Evolutionary conservation across 768 basidiomycete genomes (phyloP).

Genomic region (Lactifluus piperatus): DNA sequence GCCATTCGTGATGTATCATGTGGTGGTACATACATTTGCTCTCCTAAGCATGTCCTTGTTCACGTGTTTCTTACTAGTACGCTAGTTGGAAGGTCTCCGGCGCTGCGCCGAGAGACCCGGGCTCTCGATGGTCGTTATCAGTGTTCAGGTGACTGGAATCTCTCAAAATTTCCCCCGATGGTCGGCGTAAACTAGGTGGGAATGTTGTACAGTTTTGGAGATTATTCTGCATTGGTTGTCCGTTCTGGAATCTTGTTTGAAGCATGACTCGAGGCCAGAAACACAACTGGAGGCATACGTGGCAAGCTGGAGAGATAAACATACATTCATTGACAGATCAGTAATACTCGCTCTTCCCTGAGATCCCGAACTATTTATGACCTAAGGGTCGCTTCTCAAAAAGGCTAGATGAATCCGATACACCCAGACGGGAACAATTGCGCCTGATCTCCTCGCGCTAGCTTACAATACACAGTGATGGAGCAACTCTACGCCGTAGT

Average conservation of each 20-base stretch:
- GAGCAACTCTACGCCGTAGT: slow-evolving; percentile 16
- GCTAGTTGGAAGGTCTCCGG: slow-evolving; percentile 11
- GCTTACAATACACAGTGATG: not conserved
- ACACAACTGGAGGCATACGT: not conserved
- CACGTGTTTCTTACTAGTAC: not conserved
- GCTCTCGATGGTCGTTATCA: not conserved
- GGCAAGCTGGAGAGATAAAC: not conserved
- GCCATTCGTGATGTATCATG: not conserved
- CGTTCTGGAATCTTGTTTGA: not conserved
- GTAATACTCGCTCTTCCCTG: not conserved
- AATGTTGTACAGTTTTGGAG: slow-evolving; percentile 1
- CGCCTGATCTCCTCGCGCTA: not conserved
- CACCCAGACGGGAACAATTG: not conserved
- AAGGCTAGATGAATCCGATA: not conserved
- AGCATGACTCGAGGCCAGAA: not conserved
- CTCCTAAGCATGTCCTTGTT: not conserved
- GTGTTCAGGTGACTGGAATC: not conserved
- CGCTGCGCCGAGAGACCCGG: slow-evolving; percentile 38
- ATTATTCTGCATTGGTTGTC: not conserved
- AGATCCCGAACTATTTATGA: not conserved
- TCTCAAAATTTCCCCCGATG: slow-evolving; percentile 36
- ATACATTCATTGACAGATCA: not conserved
- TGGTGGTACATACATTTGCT: not conserved
- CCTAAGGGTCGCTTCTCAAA: not conserved
- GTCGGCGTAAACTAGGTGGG: slow-evolving; percentile 47